Evolutionary conservation across 805 yeast genomes (phyloP).

Genomic region (Saccharomyces kudriavzevii): DNA sequence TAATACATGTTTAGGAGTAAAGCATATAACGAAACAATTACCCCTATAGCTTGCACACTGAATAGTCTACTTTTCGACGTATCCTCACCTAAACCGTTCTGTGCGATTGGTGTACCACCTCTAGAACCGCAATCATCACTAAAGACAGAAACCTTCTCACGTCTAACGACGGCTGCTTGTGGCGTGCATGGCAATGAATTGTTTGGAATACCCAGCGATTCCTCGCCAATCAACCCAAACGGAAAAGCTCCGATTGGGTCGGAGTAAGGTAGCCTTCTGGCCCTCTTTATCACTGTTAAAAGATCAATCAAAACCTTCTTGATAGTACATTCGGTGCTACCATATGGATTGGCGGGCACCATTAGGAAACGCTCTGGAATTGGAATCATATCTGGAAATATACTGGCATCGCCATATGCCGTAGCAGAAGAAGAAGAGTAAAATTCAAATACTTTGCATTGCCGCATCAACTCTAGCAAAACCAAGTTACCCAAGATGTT

Average conservation of each 20-base stretch:
- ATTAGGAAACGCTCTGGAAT: constrained; percentile 72
- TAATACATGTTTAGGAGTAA: constrained; percentile 59
- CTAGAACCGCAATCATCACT: constrained; percentile 64
- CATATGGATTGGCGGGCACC: constrained; percentile 72
- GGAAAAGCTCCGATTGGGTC: constrained; percentile 86
- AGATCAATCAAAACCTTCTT: constrained; percentile 56
- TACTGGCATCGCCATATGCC: constrained; percentile 73
- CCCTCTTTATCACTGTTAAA: constrained; percentile 31
- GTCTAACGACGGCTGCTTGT: constrained; percentile 67
- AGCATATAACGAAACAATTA: constrained; percentile 63
- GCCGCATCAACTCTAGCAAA: constrained; percentile 46
- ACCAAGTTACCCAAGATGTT: constrained; percentile 59
- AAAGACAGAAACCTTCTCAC: constrained; percentile 57
- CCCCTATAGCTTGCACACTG: constrained; percentile 56
- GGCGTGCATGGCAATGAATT: constrained; percentile 69
- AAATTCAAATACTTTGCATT: constrained; percentile 39
- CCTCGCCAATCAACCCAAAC: constrained; percentile 72
- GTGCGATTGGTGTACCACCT: constrained; percentile 68
- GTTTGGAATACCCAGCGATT: constrained; percentile 70
- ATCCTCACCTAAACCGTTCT: constrained; percentile 9
- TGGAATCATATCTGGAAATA: constrained; percentile 65
- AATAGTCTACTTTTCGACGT: constrained; percentile 38
- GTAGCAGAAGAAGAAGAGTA: constrained; percentile 78
- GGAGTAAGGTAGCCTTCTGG: constrained; percentile 59
- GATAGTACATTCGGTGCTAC: constrained; percentile 58